Evolutionary conservation across 768 basidiomycete species (phyloP).

Genomic region (Filobasidium floriforme): DNA sequence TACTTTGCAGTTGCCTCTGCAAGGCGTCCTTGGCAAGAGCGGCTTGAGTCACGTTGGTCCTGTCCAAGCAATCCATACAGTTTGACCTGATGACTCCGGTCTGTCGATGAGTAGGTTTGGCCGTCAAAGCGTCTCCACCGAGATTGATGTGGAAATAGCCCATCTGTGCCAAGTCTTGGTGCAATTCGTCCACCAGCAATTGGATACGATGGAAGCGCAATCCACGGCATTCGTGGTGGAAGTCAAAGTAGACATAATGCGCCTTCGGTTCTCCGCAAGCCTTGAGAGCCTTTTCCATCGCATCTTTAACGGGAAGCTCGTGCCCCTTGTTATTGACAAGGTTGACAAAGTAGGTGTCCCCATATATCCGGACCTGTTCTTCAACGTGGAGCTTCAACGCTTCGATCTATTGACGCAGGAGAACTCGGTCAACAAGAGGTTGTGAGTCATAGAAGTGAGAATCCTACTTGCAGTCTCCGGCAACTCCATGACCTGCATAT

Average conservation of each 20-base stretch:
- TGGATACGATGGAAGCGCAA: slow-evolving; percentile 93
- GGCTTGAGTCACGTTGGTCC: slow-evolving; percentile 94
- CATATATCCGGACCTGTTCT: slow-evolving; percentile 66
- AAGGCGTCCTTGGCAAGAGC: slow-evolving; percentile 80
- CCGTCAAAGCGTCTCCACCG: slow-evolving; percentile 24
- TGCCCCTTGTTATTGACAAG: slow-evolving; percentile 88
- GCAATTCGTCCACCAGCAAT: slow-evolving; percentile 66
- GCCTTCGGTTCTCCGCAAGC: slow-evolving; percentile 56
- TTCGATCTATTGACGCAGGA: slow-evolving; percentile 51
- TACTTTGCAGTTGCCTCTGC: slow-evolving; percentile 62
- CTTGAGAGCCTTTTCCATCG: slow-evolving; percentile 70
- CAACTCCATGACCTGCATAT: slow-evolving; percentile 90
- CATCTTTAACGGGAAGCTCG: slow-evolving; percentile 90
- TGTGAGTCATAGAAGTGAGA: neutral
- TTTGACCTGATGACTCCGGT: slow-evolving; percentile 79
- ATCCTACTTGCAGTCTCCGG: slow-evolving; percentile 62
- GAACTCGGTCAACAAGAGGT: slow-evolving; percentile 17
- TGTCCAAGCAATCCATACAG: slow-evolving; percentile 90
- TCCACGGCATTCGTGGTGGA: slow-evolving; percentile 86
- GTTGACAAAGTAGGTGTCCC: slow-evolving; percentile 72
- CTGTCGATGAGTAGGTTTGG: slow-evolving; percentile 50
- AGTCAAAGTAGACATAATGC: slow-evolving; percentile 92
- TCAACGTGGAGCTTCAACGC: slow-evolving; percentile 67
- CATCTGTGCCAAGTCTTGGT: slow-evolving; percentile 51
- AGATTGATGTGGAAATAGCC: slow-evolving; percentile 58